Evolutionary conservation across 1,284 basidiomycete species (phyloP).

Genomic region (Gomphus sp.): DNA sequence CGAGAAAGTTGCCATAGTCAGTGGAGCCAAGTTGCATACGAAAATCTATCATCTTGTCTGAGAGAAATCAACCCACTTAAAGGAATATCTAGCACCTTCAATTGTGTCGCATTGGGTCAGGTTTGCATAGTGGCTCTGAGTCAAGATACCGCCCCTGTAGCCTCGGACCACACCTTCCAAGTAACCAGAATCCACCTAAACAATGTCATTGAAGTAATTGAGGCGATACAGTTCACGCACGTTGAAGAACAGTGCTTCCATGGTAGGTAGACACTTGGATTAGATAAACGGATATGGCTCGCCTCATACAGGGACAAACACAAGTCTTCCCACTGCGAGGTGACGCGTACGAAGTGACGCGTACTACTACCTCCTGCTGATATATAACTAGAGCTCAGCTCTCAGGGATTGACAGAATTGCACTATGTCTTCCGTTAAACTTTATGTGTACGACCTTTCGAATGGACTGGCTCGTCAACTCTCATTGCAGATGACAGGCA

Average conservation of each 20-base stretch:
- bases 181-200: constrained; percentile 72
- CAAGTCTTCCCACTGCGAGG: background rate
- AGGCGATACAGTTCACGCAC: constrained; percentile 31
- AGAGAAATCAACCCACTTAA: background rate
- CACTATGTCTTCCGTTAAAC: constrained; percentile 42
- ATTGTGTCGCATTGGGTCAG: constrained; percentile 96
- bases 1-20: constrained; percentile 97
- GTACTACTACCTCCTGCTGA: background rate
- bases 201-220: constrained; percentile 20
- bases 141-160: constrained; percentile 89
- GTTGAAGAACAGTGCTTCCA: constrained; percentile 88
- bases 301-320: background rate
- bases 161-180: constrained; percentile 92
- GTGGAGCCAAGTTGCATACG: constrained; percentile 90
- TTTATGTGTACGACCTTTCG: constrained; percentile 89
- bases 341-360: background rate
- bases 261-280: constrained; percentile 21
- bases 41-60: constrained; percentile 51
- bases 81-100: constrained; percentile 57
- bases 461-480: constrained; percentile 74
- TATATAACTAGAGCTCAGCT: background rate
- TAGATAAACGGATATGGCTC: background rate
- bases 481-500: constrained; percentile 71
- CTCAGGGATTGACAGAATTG: background rate
- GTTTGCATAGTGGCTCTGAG: constrained; percentile 85